These are phyloP conservation scores for Pestalotiopsis sp. DNA, from an alignment of 2,329 filamentous ascomycete genomes.

Conservation along the genomic window DNA sequence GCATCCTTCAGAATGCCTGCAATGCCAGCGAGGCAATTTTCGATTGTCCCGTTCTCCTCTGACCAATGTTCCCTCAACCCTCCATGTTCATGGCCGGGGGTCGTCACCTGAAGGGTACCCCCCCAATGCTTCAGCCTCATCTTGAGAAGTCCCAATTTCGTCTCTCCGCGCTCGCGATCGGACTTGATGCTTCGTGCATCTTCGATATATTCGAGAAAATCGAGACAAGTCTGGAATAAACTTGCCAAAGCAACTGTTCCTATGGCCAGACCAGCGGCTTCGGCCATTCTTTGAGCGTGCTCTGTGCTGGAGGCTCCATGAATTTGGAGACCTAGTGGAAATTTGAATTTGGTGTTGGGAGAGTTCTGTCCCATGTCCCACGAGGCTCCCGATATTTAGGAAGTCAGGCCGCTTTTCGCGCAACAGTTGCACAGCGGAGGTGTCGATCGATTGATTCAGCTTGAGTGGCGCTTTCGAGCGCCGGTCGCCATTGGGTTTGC, in stretches of 20 bases:
- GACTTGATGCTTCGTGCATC: background rate
- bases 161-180: background rate
- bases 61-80: background rate
- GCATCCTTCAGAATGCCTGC: background rate
- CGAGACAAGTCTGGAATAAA: slow-evolving; percentile 4
- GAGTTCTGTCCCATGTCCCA: too few relatives aligned
- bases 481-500: background rate
- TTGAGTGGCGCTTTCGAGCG: background rate
- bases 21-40: background rate
- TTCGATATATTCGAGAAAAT: slow-evolving; percentile 6
- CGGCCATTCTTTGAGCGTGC: background rate
- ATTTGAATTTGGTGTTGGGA: too few relatives aligned
- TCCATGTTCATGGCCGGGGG: slow-evolving; percentile 4
- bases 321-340: too few relatives aligned
- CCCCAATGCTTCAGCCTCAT: slow-evolving; percentile 5
- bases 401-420: too few relatives aligned
- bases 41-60: background rate
- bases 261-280: background rate
- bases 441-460: too few relatives aligned
- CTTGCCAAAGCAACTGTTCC: slow-evolving; percentile 1
- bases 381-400: too few relatives aligned
- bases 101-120: background rate
- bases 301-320: background rate
- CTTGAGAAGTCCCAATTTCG: slow-evolving; percentile 1
- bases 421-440: too few relatives aligned